Percentiles rank a stretch among this genome's conserved stretches.
Evolutionary conservation across 495 filamentous ascomycete genomes (phyloP).

Genomic region (Neurospora sp.): DNA sequence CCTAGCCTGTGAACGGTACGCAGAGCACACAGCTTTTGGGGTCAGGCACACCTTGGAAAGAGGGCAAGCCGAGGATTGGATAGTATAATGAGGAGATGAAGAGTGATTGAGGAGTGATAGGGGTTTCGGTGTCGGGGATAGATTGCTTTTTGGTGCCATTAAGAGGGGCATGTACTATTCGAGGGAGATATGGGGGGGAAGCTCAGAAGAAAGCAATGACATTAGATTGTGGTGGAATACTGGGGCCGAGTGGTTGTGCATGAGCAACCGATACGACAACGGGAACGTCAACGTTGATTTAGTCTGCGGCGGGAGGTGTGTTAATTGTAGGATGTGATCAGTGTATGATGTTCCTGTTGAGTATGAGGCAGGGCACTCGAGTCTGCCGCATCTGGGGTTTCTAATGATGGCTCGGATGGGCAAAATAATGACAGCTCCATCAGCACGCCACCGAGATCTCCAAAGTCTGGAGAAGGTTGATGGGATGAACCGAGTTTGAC

Average conservation of each 20-base stretch:
- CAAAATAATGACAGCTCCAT: not conserved
- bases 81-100: not conserved
- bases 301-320: not conserved
- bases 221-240: not conserved
- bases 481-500: not conserved
- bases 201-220: not conserved
- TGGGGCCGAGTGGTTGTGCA: not conserved
- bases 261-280: not conserved
- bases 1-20: not conserved
- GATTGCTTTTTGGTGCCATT: not conserved
- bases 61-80: not conserved
- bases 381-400: not conserved
- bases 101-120: not conserved
- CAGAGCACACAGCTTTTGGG: not conserved
- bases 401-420: no score
- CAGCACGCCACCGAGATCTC: not conserved
- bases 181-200: not conserved
- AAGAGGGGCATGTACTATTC: not conserved
- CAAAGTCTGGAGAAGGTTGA: not conserved
- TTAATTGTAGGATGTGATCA: not conserved
- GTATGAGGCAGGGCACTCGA: not conserved
- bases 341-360: no score
- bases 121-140: not conserved
- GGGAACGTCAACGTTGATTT: not conserved
- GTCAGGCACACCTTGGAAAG: not conserved